Base-by-base conservation (phyloP, 441 rosid genomes). In the Metrosideros polymorpha region DNA sequence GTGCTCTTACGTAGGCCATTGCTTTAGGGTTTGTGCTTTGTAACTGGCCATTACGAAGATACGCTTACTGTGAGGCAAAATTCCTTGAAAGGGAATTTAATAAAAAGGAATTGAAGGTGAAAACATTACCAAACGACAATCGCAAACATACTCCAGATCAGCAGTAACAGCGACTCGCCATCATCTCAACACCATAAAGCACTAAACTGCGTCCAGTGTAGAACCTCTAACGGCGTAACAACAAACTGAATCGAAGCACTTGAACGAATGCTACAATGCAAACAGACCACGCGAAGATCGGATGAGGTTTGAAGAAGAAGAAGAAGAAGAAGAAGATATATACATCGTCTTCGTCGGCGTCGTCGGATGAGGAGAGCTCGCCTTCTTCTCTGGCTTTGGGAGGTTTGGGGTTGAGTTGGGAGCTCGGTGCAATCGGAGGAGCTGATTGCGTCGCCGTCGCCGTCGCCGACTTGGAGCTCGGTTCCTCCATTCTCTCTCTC, bases 361-460 rank as follows among this genome's bases (percentile, higher is more conserved):
- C 93, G 76, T 92, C 96, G 54, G 98, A 94, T 61, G 94, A 87
- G 63, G 96, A 93, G 88, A 97, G 94, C 89, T 97, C 98, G 91
- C 98, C 98, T 91, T 96, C 99, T 92, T 96, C 99, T 86, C 94
- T 94, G 55, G 86, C 79, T 25, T 71, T 71, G 47, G 82, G 83
- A 30, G 43, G 56, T n/a, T 90, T 61, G 83, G 85, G 29, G 54
- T 83, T 84, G 88, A 39, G 32, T 24, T 19, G 53, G 79, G 87
- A 35, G 27, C n/a, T 47, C 77, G 50, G 42, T n/a, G 15, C 71
- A 61, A 84, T 75, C 85, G 71, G 89, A 49, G 84, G 86, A 86
- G 79, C 91, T 92, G 82, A 88, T 91, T 79, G 89, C 87, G 87
- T 51, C 57, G 77, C 1, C 47, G n/a, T 10, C 43, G 79, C 0